Conservation (phyloP, 129 eudicot species). For the carrot (Daucus carota) region DNA sequence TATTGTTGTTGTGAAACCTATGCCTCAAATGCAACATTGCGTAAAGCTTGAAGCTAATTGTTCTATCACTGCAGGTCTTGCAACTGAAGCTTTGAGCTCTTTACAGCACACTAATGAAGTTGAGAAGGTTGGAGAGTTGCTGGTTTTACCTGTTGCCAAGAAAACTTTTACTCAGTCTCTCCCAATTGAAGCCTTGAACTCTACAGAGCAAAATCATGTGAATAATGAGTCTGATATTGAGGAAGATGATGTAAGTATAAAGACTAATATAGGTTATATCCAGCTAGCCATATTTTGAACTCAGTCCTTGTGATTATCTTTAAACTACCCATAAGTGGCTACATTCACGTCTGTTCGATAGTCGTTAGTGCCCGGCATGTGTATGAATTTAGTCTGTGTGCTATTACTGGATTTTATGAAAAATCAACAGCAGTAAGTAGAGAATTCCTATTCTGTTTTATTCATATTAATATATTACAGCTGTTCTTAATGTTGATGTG, state of each 20-base stretch:
- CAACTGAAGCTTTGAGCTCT: constrained; percentile 25
- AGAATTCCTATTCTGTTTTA: not conserved
- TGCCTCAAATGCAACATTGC: constrained; percentile 5
- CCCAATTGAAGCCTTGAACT: constrained; percentile 12
- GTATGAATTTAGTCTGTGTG: not conserved
- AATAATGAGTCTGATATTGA: constrained; percentile 64
- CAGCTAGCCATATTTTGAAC: not conserved
- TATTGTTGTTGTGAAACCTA: constrained; percentile 9
- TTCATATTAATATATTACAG: not conserved
- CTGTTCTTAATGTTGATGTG: not conserved
- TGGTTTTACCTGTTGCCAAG: constrained; percentile 16
- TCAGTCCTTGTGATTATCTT: not conserved
- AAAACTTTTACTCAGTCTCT: constrained; percentile 22
- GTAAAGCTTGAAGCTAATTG: constrained; percentile 18
- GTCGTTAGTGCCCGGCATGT: not conserved
- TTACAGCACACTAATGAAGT: constrained; percentile 20
- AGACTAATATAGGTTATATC: not conserved
- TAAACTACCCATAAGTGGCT: not conserved
- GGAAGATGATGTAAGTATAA: constrained; percentile 76
- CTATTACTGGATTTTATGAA: not conserved
- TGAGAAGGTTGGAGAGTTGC: constrained; percentile 24
- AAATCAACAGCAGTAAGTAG: not conserved
- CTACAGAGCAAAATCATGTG: not conserved
- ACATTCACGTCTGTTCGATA: not conserved
- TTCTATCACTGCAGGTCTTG: constrained; percentile 16